A percentile compares a stretch with the other conserved stretches of the same genome.
phyloP scores from a whole-genome alignment of 208 protist genomes.

The Naegleria fowleri region DNA sequence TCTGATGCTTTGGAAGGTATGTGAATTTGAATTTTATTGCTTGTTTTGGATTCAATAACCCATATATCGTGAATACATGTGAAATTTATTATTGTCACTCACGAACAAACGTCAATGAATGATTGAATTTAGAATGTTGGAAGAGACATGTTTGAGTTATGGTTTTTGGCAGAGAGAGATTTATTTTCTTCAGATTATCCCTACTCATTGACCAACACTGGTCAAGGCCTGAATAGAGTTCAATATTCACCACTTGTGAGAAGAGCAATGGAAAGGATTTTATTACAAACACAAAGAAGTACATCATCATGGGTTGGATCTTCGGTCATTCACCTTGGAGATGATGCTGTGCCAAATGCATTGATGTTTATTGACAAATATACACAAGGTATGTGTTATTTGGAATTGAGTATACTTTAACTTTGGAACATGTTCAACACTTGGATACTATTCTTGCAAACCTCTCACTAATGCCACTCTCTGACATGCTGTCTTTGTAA shows the following conservation, averaged over 20 bases:
- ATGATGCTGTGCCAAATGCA: slow-evolving; percentile 93
- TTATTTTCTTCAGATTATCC: slow-evolving; percentile 64
- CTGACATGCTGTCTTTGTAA: no score
- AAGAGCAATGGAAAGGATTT: slow-evolving; percentile 63
- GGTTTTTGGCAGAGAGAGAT: slow-evolving; percentile 82
- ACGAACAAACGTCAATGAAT: no score
- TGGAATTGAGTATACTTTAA: slow-evolving; percentile 82
- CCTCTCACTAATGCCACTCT: no score
- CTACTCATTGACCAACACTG: slow-evolving; percentile 78
- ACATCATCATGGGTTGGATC: slow-evolving; percentile 86
- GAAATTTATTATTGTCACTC: no score
- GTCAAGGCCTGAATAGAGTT: slow-evolving; percentile 89
- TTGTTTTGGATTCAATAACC: no score
- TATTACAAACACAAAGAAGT: slow-evolving; percentile 62
- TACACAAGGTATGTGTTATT: slow-evolving; percentile 61
- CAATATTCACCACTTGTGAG: slow-evolving; percentile 74
- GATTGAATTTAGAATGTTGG: slow-evolving; percentile 33
- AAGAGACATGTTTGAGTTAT: slow-evolving; percentile 57
- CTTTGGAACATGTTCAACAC: no score
- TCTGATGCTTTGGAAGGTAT: slow-evolving; percentile 80
- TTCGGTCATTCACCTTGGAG: slow-evolving; percentile 92
- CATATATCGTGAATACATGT: no score
- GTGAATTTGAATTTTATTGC: no score
- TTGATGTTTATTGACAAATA: slow-evolving; percentile 98
- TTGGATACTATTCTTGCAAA: no score